These are phyloP conservation scores for Prinsepia uniflora DNA, from an alignment of 306 rosid genomes.

Conservation along the genomic window DNA sequence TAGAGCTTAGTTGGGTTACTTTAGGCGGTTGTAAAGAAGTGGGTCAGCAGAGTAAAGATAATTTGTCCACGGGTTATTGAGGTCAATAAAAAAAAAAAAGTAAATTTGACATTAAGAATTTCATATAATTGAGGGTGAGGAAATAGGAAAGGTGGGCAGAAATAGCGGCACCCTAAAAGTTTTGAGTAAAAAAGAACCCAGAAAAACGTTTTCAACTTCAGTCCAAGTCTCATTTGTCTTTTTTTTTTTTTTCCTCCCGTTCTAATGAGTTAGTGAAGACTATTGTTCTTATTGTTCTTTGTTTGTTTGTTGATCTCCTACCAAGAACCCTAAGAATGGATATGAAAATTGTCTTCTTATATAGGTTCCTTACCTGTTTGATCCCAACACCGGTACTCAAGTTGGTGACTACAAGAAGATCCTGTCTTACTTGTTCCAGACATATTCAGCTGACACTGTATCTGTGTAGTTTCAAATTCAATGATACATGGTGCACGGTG, in stretches of 20 bases:
- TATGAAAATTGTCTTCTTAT: conserved; percentile 2
- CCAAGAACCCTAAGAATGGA: conserved; percentile 22
- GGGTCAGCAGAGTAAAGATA: too few relatives aligned
- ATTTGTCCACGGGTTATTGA: too few relatives aligned
- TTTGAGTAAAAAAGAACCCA: background rate
- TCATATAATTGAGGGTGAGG: too few relatives aligned
- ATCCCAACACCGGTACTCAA: conserved; percentile 64
- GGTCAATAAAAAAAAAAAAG: too few relatives aligned
- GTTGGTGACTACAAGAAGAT: conserved; percentile 66
- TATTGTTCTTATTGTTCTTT: background rate
- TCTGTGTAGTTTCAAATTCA: conserved; percentile 6
- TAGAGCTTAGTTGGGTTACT: too few relatives aligned
- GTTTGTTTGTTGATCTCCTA: background rate
- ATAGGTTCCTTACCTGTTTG: conserved; percentile 80
- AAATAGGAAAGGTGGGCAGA: too few relatives aligned
- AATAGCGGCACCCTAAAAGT: too few relatives aligned
- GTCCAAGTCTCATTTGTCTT: background rate
- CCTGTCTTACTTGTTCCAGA: conserved; percentile 62
- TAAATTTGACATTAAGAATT: too few relatives aligned
- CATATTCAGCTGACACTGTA: conserved; percentile 44
- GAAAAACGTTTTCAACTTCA: background rate
- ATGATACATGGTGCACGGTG: too few relatives aligned
- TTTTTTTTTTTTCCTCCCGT: too few relatives aligned
- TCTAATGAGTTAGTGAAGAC: too few relatives aligned
- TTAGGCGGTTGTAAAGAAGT: too few relatives aligned